Evolutionary conservation across 768 basidiomycete genomes (phyloP), one percentile per base, ranked within the genome.

Genomic region (Pulveroboletus sp.): DNA sequence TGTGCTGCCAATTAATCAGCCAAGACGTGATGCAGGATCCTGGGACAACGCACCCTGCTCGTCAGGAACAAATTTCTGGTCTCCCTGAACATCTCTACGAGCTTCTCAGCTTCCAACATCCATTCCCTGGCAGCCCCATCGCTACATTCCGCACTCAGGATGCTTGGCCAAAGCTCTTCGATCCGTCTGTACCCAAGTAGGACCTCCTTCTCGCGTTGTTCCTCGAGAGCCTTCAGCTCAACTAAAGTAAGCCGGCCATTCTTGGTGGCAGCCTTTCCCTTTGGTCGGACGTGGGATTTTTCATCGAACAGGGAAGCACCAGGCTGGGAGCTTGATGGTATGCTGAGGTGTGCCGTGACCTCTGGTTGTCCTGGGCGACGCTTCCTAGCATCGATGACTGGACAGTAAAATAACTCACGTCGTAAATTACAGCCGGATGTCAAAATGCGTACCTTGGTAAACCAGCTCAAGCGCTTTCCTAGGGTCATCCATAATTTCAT

Each of bases 81-180:
- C 71, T 93, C 86, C 46, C 95, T 74, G 70, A 93, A 97, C 65
- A 81, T 84, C 53, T 96, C 93, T 4, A 96, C 78, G 40, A 99
- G 73, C 57, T 81, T 86, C 62, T 91, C 89, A 1, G 92, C 90
- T 58, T 90, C 83, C 27, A 84, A 62, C 54, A 95, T 69, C 87
- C 93, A 97, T 57, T 85, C 80, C 45, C 79, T 74, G 51, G 79
- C 73, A 4, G 81, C 79, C 10, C 78, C 78, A 3, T 70, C 68
- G 28, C 78, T 72, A 4, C 74, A 75, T 5, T 60, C 64, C 2
- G 55, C 62, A 14, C 61, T 65, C 36, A 79, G 64, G 76, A 82
- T 80, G 8, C 57, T 71, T 5, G 71, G 70, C 85, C 84, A 86
- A 2, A 89, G 66, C 30, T 84, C 82, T 54, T 75, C 74, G 39